Evolutionary conservation across 2,329 filamentous ascomycete genomes (phyloP).

Genomic region (Colletotrichum viniferum): DNA sequence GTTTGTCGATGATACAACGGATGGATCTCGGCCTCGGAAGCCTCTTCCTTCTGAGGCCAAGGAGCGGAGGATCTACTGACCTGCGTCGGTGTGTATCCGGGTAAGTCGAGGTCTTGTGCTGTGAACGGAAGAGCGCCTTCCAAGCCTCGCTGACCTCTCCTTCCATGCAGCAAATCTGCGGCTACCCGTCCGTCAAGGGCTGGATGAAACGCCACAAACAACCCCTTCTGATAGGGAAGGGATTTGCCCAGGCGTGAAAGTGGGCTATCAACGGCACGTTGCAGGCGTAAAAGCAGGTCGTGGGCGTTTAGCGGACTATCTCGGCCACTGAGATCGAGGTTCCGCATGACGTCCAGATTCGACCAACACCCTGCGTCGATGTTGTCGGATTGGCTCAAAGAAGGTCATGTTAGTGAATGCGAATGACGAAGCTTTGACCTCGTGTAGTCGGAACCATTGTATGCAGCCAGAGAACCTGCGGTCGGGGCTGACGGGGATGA

Average conservation of each 20-base stretch:
- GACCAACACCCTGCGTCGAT: slow-evolving; percentile 24
- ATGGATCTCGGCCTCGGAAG: background rate
- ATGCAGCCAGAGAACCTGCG: slow-evolving; percentile 16
- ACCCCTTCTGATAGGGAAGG: slow-evolving; percentile 43
- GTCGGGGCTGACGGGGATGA: slow-evolving; percentile 8
- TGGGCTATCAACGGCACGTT: slow-evolving; percentile 42
- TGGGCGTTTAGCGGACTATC: slow-evolving; percentile 34
- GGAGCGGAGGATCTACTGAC: slow-evolving; percentile 10
- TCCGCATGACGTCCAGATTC: slow-evolving; percentile 26
- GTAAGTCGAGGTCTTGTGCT: slow-evolving; percentile 7
- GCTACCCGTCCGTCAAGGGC: slow-evolving; percentile 49
- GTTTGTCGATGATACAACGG: background rate
- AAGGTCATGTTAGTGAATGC: background rate
- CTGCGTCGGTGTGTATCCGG: slow-evolving; percentile 3
- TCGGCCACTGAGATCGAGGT: slow-evolving; percentile 35
- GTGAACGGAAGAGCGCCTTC: slow-evolving; percentile 12
- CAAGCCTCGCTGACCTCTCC: slow-evolving; percentile 34
- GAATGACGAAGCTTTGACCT: background rate
- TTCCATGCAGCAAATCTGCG: slow-evolving; percentile 52
- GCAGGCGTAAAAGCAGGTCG: slow-evolving; percentile 39
- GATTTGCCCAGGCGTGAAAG: slow-evolving; percentile 37
- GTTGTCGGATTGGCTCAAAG: slow-evolving; percentile 19
- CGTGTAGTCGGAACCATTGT: slow-evolving; percentile 7
- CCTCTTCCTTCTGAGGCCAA: background rate
- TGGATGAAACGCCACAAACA: slow-evolving; percentile 54